Conservation (phyloP, 805 yeast species). For the Saccharomyces eubayanus region DNA sequence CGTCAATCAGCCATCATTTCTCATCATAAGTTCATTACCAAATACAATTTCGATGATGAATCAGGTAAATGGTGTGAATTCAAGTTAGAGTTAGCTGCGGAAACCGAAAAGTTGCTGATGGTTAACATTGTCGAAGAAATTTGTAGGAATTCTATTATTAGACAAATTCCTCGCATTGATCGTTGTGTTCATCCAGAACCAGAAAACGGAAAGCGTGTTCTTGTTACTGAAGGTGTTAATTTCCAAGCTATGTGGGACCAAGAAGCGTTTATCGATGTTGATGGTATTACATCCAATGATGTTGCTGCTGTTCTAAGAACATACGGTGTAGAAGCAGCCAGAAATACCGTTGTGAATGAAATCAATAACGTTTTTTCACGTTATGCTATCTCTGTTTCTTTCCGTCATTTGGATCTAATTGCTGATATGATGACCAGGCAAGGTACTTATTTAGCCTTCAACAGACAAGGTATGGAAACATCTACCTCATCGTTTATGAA, state of each 20-base stretch:
- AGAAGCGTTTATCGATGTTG: constrained; percentile 83
- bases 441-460: constrained; percentile 92
- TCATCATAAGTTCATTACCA: constrained; percentile 62
- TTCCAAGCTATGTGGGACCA: constrained; percentile 98
- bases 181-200: constrained; percentile 81
- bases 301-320: constrained; percentile 81
- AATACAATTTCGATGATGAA: constrained; percentile 83
- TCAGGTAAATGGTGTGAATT: constrained; percentile 91
- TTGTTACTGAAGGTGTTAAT: constrained; percentile 97
- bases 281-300: constrained; percentile 86
- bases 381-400: constrained; percentile 87
- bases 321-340: constrained; percentile 98
- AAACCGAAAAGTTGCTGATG: constrained; percentile 89
- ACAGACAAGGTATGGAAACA: constrained; percentile 96
- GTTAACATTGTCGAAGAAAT: constrained; percentile 91
- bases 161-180: constrained; percentile 85
- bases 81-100: constrained; percentile 71
- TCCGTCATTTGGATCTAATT: constrained; percentile 90
- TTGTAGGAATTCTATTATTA: constrained; percentile 82
- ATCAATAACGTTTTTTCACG: constrained; percentile 92
- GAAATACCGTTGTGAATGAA: constrained; percentile 94
- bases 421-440: constrained; percentile 99
- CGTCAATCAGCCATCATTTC: constrained; percentile 79
- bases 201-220: constrained; percentile 60
- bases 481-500: constrained; percentile 94